Evolutionary conservation across 129 eudicot genomes (phyloP).

Genomic region (Artemisia argyi): DNA sequence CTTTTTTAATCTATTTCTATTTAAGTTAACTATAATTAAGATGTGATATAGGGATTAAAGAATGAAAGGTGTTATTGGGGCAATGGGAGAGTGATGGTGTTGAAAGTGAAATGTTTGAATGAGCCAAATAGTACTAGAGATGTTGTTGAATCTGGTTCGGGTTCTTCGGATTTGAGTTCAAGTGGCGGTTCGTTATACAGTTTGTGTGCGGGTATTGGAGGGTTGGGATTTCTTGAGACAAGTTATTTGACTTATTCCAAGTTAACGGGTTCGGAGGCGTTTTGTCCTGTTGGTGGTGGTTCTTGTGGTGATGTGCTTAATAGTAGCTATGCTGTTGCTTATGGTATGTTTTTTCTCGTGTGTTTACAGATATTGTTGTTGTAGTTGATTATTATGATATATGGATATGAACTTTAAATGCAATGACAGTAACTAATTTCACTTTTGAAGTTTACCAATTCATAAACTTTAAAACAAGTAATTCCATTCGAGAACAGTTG

Average conservation of each 20-base stretch:
- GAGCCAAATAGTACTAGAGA: constrained; percentile 28
- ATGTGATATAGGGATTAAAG: constrained; percentile 23
- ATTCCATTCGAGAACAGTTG: background rate
- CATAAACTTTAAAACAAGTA: background rate
- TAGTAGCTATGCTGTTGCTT: constrained; percentile 71
- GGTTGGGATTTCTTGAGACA: constrained; percentile 82
- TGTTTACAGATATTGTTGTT: background rate
- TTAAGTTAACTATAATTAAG: constrained; percentile 9
- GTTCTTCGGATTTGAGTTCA: constrained; percentile 20
- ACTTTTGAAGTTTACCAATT: background rate
- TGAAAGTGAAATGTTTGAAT: constrained; percentile 53
- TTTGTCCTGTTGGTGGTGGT: constrained; percentile 83
- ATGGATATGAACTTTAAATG: no score
- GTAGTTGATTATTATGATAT: no score
- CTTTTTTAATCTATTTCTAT: background rate
- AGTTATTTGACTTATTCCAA: constrained; percentile 70
- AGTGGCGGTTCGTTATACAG: constrained; percentile 64
- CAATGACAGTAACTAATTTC: no score
- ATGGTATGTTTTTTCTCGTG: constrained; percentile 45
- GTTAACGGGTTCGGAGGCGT: constrained; percentile 70
- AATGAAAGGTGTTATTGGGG: constrained; percentile 24
- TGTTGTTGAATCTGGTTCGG: constrained; percentile 34
- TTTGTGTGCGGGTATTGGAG: constrained; percentile 88
- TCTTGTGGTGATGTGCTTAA: constrained; percentile 72
- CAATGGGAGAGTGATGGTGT: constrained; percentile 29